A percentile compares a stretch with the other conserved stretches of the same genome.
phyloP scores from a whole-genome alignment of 345 rosid species.

The Citropsis articulata region DNA sequence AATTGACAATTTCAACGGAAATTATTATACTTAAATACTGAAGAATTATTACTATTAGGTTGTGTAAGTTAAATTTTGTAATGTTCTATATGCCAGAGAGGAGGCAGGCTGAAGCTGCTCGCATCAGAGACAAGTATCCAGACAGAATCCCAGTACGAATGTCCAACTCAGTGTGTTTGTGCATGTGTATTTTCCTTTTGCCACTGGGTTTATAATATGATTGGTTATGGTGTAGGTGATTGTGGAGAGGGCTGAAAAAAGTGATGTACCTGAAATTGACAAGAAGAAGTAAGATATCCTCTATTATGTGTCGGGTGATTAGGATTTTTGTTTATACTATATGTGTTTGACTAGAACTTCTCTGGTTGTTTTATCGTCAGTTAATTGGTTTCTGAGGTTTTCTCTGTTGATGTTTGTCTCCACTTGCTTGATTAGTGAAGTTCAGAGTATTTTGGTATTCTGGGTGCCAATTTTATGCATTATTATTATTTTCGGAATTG shows the following conservation, averaged over 20 bases:
- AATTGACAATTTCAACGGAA: background rate
- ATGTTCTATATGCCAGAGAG: constrained; percentile 50
- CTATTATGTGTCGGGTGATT: background rate
- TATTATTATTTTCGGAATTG: background rate
- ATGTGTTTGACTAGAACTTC: background rate
- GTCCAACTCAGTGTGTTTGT: background rate
- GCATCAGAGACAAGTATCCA: constrained; percentile 92
- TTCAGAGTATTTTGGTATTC: background rate
- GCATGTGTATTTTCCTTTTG: background rate
- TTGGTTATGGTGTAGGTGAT: constrained; percentile 56
- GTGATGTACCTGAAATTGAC: constrained; percentile 94
- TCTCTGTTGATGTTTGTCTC: background rate
- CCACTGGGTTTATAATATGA: background rate
- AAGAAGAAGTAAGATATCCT: constrained; percentile 71
- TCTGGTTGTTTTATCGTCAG: background rate
- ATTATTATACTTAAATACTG: background rate
- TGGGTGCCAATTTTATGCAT: background rate
- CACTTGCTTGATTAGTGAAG: background rate
- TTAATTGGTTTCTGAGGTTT: background rate
- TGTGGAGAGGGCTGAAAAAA: constrained; percentile 91
- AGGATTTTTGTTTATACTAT: background rate
- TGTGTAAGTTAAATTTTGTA: background rate
- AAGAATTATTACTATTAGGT: background rate
- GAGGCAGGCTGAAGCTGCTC: constrained; percentile 94
- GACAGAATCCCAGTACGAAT: constrained; percentile 89